Evolutionary conservation across 208 protist genomes (phyloP), one percentile per base, ranked within the genome.

Genomic region (Zelonia costaricensis): DNA sequence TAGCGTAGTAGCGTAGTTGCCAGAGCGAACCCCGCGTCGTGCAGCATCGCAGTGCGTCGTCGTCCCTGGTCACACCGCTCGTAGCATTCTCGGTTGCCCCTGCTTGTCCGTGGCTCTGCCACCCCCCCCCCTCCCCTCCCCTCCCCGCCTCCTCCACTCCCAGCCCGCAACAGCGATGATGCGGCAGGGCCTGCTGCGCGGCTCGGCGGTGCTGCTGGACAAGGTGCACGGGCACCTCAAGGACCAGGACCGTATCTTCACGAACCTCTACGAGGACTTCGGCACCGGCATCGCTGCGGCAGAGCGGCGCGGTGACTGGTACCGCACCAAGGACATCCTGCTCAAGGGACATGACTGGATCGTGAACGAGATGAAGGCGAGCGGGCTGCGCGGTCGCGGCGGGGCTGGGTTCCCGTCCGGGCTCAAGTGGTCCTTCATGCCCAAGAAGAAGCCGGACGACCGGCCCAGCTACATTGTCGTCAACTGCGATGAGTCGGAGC

Each of bases 391-490:
- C 56, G 98, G 98, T 13, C 87, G 98, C 39, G 98, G 98, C 57
- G 98, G 98, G 51, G 98, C 98, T 23, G 98, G 98, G 25, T 99
- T 99, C 69, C 97, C 98, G 12, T 98, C 97, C 7, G 98, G 98
- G 27, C 82, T 99, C 18, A 99, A 99, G 79, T 99, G 98, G 96
- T 98, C 91, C 28, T 99, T 99, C 78, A 99, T 99, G 96, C 96
- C 97, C 38, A 98, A 99, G 81, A 82, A 86, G 40, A 95, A 95
- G 52, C 86, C 79, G 6, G 86, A 96, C 46, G 80, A 80, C 35
- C 79, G 97, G 5, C 98, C 98, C 13, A 97, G 95, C 74, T 99
- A 99, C 76, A 74, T 99, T 7, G 98, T 99, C 4, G 91, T 99
- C 20, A 99, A 99, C 81, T 98, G 98, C 28, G 98, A 99, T 88